Conservation (phyloP, 345 rosid species). For the Salix viminalis region DNA sequence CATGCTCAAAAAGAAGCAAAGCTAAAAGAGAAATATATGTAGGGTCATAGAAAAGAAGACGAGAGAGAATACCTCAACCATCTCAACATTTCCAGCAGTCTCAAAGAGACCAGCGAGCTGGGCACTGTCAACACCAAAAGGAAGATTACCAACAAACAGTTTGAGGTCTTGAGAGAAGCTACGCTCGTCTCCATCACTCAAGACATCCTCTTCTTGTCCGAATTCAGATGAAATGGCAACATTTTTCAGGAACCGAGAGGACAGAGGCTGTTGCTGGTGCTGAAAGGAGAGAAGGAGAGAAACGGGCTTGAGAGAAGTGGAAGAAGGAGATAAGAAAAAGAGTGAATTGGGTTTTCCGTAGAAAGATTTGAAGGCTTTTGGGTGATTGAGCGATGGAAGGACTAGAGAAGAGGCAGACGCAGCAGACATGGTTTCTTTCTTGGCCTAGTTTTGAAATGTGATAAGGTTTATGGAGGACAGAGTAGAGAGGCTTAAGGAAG, state of each 20-base stretch:
- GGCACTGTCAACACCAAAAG: conserved; percentile 77
- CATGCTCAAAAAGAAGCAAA: neutral
- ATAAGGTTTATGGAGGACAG: conserved; percentile 7
- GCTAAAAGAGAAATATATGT: neutral
- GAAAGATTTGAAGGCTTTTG: conserved; percentile 37
- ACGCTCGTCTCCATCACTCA: conserved; percentile 38
- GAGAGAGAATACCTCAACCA: conserved; percentile 74
- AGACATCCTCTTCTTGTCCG: conserved; percentile 57
- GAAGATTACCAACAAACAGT: conserved; percentile 93
- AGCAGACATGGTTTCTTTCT: conserved; percentile 45
- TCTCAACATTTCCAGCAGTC: conserved; percentile 78
- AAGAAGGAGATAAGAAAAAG: conserved; percentile 25
- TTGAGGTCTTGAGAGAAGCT: conserved; percentile 70
- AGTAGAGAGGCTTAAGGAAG: conserved; percentile 7
- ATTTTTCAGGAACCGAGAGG: conserved; percentile 48
- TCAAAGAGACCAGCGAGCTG: conserved; percentile 85
- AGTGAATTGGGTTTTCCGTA: conserved; percentile 29
- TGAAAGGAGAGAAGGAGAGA: conserved; percentile 22
- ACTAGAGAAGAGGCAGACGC: conserved; percentile 57
- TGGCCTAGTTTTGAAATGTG: neutral
- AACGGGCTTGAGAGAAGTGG: conserved; percentile 33
- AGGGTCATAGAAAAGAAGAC: neutral
- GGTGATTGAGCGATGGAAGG: conserved; percentile 54
- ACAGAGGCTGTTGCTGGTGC: neutral
- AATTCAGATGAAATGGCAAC: conserved; percentile 63